Evolutionary conservation across 108 stramenopile genomes (phyloP), one percentile per base, ranked within the genome.

Genomic region (Mayamaea pseudoterrestris): DNA sequence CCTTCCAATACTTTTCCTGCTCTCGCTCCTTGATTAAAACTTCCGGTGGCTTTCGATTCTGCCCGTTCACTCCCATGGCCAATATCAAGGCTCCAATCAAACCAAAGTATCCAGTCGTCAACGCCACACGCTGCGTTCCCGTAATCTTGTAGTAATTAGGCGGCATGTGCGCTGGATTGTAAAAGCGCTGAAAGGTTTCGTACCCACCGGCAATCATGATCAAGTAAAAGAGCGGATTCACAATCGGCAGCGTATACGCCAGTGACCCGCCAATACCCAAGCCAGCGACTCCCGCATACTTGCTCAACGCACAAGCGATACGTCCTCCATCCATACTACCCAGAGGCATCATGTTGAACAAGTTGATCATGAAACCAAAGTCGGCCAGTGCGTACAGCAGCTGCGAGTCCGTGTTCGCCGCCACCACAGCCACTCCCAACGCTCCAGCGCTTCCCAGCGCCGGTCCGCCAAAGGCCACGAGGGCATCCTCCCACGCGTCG

Each of bases 361-460:
- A 57, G 57, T 95, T 95, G 56, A 95, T 84, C 90, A 95, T 93
- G 65, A 81, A 88, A 7, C 94, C 94, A 65, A 93, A 95, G 52
- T 95, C 94, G 26, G 86, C 94, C 39, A 95, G 65, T 11, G 94
- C 87, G 50, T 76, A 81, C 12, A 90, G 51, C 18, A 95, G 66
- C 50, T 84, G 83, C 27, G 83, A 87, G 22, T 87, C 66, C 34
- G 65, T 87, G 40, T 54, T 41, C 52, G 72, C 73, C 3, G 67
- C 94, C 3, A 64, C 90, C 4, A 78, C 63, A 1, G 69, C 75
- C 31, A 78, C 73, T 0, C 64, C 82, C 1, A 56, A 66, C n/a
- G 94, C 90, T 17, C 87, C 94, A 1, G 73, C 45, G 32, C 73
- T 70, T 25, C 94, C 94, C 48, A 89, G 34, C 0, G 77, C 74